phyloP scores from a whole-genome alignment of 208 protist species.

The Trypanosoma congolense region DNA sequence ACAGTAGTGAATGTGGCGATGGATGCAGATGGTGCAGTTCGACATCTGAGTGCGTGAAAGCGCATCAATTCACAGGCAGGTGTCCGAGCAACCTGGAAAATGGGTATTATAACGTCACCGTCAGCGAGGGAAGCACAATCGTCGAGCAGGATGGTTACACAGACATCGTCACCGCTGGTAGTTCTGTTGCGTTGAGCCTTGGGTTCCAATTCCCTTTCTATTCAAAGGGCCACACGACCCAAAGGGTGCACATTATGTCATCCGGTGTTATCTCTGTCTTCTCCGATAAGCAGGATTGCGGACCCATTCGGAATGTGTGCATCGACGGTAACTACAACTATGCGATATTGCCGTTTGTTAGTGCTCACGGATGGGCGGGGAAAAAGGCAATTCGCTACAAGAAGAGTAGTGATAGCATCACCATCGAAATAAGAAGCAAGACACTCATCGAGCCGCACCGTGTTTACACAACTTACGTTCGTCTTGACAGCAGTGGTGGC shows the following conservation, averaged over 20 bases:
- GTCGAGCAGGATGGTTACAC: background rate
- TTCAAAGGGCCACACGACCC: constrained; percentile 4
- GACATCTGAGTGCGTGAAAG: no score
- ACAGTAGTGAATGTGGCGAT: no score
- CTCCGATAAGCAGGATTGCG: constrained; percentile 9
- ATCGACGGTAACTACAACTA: constrained; percentile 26
- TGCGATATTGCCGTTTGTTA: constrained; percentile 22
- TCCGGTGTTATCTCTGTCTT: constrained; percentile 15
- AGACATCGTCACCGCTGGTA: background rate
- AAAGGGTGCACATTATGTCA: constrained; percentile 8
- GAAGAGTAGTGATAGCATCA: background rate
- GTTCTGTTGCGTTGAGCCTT: background rate
- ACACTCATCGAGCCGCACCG: background rate
- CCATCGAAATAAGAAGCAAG: background rate
- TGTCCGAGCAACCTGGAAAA: no score
- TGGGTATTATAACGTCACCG: background rate
- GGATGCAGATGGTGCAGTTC: no score
- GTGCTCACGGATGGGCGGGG: background rate
- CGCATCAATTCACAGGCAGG: no score
- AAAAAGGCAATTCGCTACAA: background rate
- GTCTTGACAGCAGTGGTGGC: constrained; percentile 14
- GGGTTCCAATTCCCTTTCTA: constrained; percentile 16
- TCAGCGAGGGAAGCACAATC: background rate
- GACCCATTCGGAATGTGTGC: constrained; percentile 14
- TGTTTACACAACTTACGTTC: constrained; percentile 12